A percentile compares a stretch with the other conserved stretches of the same genome.
phyloP scores from a whole-genome alignment of 192 early-diverging fungal genomes.

The Coemansia sp. region DNA sequence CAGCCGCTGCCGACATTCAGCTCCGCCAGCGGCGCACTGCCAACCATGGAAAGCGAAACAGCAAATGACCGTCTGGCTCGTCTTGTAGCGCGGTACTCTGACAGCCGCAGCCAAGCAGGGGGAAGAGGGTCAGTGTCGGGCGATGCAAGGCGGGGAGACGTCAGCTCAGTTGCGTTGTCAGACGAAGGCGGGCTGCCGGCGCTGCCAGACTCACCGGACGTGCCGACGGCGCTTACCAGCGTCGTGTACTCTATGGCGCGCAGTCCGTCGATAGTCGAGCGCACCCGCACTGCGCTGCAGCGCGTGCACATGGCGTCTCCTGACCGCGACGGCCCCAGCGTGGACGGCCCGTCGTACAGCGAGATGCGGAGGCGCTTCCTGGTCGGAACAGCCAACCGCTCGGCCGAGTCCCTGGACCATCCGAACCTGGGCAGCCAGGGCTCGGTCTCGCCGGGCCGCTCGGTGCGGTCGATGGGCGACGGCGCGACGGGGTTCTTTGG shows the following conservation, averaged over 20 bases:
- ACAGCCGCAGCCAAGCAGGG: not conserved
- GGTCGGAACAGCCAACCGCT: constrained; percentile 3
- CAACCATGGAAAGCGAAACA: not conserved
- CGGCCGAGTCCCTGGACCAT: constrained; percentile 38
- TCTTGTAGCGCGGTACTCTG: constrained; percentile 30
- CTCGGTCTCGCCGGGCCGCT: constrained; percentile 7
- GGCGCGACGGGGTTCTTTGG: not conserved
- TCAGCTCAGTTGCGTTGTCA: constrained; percentile 19
- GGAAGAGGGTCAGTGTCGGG: too few relatives aligned
- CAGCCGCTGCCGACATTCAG: constrained; percentile 22
- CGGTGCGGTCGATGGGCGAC: constrained; percentile 6
- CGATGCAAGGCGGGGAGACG: too few relatives aligned
- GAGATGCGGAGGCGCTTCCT: constrained; percentile 13
- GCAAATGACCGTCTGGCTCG: constrained; percentile 18
- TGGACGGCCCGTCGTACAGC: not conserved
- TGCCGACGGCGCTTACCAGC: constrained; percentile 21
- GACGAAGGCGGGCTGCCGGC: constrained; percentile 4
- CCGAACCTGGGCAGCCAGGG: constrained; percentile 48
- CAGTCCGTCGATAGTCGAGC: constrained; percentile 24
- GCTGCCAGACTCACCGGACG: constrained; percentile 24
- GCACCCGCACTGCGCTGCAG: constrained; percentile 25
- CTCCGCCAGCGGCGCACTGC: constrained; percentile 9
- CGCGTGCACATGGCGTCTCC: constrained; percentile 11
- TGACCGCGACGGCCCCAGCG: not conserved
- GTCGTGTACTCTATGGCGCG: not conserved